These are phyloP conservation scores for Umbelopsis vinacea DNA, from an alignment of 192 early-diverging fungal species.

Conservation along the genomic window DNA sequence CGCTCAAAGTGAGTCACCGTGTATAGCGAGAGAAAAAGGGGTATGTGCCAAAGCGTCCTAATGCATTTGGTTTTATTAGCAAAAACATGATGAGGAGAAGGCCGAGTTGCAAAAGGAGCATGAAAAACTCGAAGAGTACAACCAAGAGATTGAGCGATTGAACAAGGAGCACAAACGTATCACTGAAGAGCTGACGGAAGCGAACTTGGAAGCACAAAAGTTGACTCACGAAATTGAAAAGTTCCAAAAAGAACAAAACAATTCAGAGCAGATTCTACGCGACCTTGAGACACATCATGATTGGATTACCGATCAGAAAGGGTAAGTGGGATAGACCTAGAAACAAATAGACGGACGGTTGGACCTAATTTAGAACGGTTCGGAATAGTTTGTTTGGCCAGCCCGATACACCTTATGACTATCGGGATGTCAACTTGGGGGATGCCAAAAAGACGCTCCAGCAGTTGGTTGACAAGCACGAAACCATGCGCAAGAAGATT, in stretches of 20 bases:
- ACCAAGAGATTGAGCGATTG: conserved; percentile 78
- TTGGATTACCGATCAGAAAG: conserved; percentile 91
- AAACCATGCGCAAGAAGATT: conserved; percentile 81
- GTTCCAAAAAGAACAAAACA: conserved; percentile 63
- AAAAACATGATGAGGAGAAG: conserved; percentile 54
- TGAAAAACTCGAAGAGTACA: conserved; percentile 70
- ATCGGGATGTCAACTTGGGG: conserved; percentile 70
- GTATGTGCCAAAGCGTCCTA: background rate
- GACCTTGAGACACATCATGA: conserved; percentile 61
- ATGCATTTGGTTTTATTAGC: background rate
- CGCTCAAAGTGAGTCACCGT: conserved; percentile 15
- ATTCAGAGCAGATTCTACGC: conserved; percentile 47
- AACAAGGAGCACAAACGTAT: conserved; percentile 69
- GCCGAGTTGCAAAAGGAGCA: conserved; percentile 63
- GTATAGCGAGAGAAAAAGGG: background rate
- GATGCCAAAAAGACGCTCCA: conserved; percentile 76
- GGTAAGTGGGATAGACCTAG: conserved; percentile 51
- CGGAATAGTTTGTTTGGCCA: conserved; percentile 79
- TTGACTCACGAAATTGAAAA: conserved; percentile 78
- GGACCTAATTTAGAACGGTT: background rate
- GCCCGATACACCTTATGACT: conserved; percentile 83
- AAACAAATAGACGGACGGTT: background rate
- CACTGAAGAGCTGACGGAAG: conserved; percentile 67
- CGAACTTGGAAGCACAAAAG: conserved; percentile 81
- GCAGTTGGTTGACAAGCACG: conserved; percentile 79